Evolutionary conservation across 441 rosid genomes (phyloP), one percentile per base, ranked within the genome.

Genomic region (Arabidopsis lyrata): DNA sequence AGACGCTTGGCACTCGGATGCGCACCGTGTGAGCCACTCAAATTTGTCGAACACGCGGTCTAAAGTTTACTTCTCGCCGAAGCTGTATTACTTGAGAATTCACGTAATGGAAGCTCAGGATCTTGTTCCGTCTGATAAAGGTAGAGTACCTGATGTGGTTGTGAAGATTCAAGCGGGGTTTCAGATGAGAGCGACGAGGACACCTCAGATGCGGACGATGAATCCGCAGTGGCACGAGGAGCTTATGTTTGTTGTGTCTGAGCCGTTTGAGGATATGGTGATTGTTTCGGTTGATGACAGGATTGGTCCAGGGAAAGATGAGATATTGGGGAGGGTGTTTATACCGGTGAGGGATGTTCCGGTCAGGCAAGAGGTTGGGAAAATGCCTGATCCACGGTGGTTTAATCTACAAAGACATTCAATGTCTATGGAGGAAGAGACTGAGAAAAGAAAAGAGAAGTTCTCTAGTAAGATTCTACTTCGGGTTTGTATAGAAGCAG

Each of bases 1-100:
- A 0, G 86, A 81, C 35, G 93, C 93, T 47, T 88, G 93, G 93
- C 90, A 88, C 50, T 88, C 93, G 3, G 93, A 88, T 68, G 89
- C 93, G 8, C 93, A 88, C 77, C 85, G 75, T n/a, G 58, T 94
- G 14, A 81, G 87, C 68, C 96, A 88, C 3, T 67, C 71, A 2
- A 88, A 88, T 74, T 60, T 88, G 0, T 72, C 89, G 2, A 85
- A 82, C 41, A 88, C 90, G 1, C 65, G 89, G 42, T 86, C 93
- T 6, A 81, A 86, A 72, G 93, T 88, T 49, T 88, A 88, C 74
- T 83, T 88, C 78, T 86, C 93, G 5, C 93, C 93, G 34, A 88
- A 83, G 71, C 58, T 88, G 64, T 84, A 83, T 79, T 88, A 88
- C 77, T 82, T 88, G 29, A 82, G 90, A 24, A 74, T 88, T 62